Evolutionary conservation across 2,329 filamentous ascomycete species (phyloP).

Genomic region (Sodiomyces alkalinus): DNA sequence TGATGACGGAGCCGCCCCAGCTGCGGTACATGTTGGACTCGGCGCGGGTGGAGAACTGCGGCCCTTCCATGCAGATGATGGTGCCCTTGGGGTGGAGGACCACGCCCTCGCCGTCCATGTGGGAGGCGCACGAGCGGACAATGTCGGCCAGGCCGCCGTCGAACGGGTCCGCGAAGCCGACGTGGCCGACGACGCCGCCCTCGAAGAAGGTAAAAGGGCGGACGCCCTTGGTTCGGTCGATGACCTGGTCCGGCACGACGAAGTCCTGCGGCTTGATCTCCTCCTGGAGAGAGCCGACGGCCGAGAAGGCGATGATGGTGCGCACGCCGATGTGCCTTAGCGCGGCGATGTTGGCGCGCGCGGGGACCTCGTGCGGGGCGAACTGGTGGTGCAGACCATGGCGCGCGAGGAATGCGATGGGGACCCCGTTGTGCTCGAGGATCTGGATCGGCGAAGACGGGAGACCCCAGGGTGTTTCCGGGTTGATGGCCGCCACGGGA

Average conservation of each 20-base stretch:
- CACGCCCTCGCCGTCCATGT: constrained; percentile 71
- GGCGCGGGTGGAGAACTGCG: constrained; percentile 90
- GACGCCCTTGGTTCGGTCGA: constrained; percentile 92
- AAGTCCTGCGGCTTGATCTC: constrained; percentile 93
- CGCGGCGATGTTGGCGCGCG: constrained; percentile 96
- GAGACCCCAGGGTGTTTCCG: constrained; percentile 75
- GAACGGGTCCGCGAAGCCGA: constrained; percentile 93
- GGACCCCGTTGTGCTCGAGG: constrained; percentile 68
- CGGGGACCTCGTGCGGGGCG: constrained; percentile 88
- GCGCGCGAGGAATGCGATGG: constrained; percentile 85
- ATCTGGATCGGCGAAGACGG: constrained; percentile 68
- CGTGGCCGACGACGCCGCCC: constrained; percentile 79
- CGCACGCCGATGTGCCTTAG: constrained; percentile 79
- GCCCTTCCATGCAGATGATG: constrained; percentile 96
- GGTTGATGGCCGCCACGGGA: constrained; percentile 63
- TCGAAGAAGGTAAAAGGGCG: constrained; percentile 94
- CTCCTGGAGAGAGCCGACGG: constrained; percentile 84
- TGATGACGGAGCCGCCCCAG: constrained; percentile 91
- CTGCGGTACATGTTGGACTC: constrained; percentile 90
- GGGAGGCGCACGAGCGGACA: constrained; percentile 59
- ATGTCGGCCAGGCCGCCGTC: constrained; percentile 63
- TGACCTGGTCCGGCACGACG: constrained; percentile 88
- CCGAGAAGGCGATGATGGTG: constrained; percentile 85
- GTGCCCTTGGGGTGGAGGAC: constrained; percentile 72
- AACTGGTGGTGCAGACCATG: constrained; percentile 82